Evolutionary conservation across 352 stramenopile genomes (phyloP), one percentile per base, ranked within the genome.

Genomic region (Pilasporangium apinafurcum): DNA sequence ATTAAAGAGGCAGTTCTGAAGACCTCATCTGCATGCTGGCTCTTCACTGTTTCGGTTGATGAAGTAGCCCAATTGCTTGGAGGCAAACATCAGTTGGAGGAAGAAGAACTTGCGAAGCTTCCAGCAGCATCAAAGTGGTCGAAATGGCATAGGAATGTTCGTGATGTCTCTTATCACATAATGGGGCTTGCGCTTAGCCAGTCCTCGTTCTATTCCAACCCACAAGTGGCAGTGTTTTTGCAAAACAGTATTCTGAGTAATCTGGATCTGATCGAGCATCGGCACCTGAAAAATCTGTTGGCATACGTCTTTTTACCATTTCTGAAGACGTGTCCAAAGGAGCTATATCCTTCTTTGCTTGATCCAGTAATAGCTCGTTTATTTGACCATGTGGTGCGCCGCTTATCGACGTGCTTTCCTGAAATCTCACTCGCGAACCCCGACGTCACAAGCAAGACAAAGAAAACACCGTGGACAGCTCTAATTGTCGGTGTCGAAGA

Each of bases 131-230:
- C 74, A 0, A 82, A 68, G 31, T 86, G 73, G 70, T 82, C 76
- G 3, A 87, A 87, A 33, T 92, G 79, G 79, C 65, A 83, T 48
- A 88, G 86, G 49, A 88, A 87, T 38, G 65, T 87, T 2, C 76
- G 79, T 14, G 79, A 92, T 48, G 76, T 88, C 38, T 64, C 59
- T 27, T 92, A 87, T 40, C 79, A 92, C 58, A 59, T 92, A 18
- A 70, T 84, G 48, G 79, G 76, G 17, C 66, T 83, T 6, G 76
- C 76, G 8, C 51, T 84, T 5, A 44, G 45, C 0, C 72, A 83
- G 38, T 28, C 39, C 5, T 76, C 57, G 39, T 80, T 88, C 26
- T 86, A 84, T 22, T 48, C 57, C 13, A 70, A 64, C 28, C 54
- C 67, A 1, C 68, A 86, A 48, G 39, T 67, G 13, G 42, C 50